Base-by-base conservation (phyloP, 2,329 filamentous ascomycete species). In the Neophaeococcomyces mojaviensis region DNA sequence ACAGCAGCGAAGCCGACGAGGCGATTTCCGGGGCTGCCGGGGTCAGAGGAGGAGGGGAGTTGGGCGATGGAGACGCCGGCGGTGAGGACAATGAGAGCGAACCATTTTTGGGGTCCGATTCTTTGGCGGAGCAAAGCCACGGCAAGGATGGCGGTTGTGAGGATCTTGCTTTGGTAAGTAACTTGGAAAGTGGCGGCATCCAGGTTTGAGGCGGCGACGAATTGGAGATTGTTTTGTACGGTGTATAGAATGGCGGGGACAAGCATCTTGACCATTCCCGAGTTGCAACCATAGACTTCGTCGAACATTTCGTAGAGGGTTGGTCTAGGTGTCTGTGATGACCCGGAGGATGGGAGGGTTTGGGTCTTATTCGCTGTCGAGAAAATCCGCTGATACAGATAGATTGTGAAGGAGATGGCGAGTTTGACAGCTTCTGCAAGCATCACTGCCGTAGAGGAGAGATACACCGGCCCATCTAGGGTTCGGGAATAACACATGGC, bases 121-220 rank as follows among this genome's bases (percentile, higher is more conserved):
- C 76, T 76, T 48, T 85, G 77, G 13, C 82, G 79, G 13, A 97
- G 73, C 61, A 97, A 74, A 2, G 80, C 66, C 34, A 94, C 82
- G 51, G 86, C 90, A 66, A 95, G 95, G 22, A 96, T 65, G 2
- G 92, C 89, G 0, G 87, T 92, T 1, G 86, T 87, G 51, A 96
- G 76, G 53, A 97, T 92, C 77, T 95, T 96, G 48, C 96, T 73
- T 67, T 98, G 90, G 62, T 92, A 94, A 18, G 92, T 79, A 47
- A 95, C 82, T 65, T 96, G 88, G 62, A 95, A 97, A 45, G 89
- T 88, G 5, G 92, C 88, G 0, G 89, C 86, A 59, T 94, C 88
- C 57, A 97, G 66, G 55, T 97, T 96, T 50, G 86, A 86, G 8
- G 96, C 79, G 1, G 88, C 90, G 41, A 94, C 78, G 61, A 95